Base-by-base conservation (phyloP, 148 eudicot species). In the Polygonum aviculare region DNA sequence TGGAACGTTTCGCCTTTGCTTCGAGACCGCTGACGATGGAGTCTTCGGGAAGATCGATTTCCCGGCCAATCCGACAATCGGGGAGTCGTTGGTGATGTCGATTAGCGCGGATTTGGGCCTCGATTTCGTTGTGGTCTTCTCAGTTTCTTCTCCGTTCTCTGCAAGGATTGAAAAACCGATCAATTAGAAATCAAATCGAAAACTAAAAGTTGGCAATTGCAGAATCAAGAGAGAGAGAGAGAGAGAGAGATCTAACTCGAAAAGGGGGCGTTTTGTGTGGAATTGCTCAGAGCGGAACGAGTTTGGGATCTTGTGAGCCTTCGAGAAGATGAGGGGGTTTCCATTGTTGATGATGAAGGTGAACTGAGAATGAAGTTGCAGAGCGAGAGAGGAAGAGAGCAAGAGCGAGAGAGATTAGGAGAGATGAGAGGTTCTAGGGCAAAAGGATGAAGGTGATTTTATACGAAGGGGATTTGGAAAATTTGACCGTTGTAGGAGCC, bases 81-180 rank as follows among this genome's bases (percentile, higher is more conserved):
- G 99, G 2, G 98, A 95, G 82, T 93, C 97, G 49, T 95, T 95
- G 12, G 96, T 90, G 75, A 93, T 95, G 51, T 95, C 99, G 15
- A 88, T 79, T 4, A 95, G 77, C 1, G 83, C 90, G 0, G 83
- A 78, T 72, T 87, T 80, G 2, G 44, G 81, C 81, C 78, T 84
- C 26, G 78, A 78, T 31, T 80, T 81, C 63, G 80, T 19, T 2
- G 59, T 8, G 38, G 54, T 72, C 76, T 80, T 87, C 41, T 86
- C 93, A n/a, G 89, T 75, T 26, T 86, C 95, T 67, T 87, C 90
- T 36, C 71, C 59, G 73, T 82, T 87, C 72, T 77, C 97, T 93
- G 87, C 18, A 80, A 76, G 5, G 31, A 55, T 21, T 4, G 36
- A 72, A 72, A 36, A 70, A 6, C 41, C 15, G 5, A 48, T 38